Evolutionary conservation across 148 eudicot genomes (phyloP), one percentile per base, ranked within the genome.

Genomic region (Talinum fruticosum): DNA sequence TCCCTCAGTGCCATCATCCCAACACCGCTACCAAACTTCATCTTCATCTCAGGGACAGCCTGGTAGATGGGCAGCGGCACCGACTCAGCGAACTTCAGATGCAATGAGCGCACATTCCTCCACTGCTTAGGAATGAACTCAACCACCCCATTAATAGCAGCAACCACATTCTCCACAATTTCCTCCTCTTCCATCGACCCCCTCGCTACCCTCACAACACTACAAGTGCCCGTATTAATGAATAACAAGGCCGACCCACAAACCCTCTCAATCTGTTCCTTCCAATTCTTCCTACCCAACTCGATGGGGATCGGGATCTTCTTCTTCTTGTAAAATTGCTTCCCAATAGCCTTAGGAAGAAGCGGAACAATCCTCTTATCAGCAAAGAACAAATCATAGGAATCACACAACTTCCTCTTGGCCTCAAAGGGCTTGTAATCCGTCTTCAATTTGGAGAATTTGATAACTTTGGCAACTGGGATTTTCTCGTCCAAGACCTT

Each of bases 61-160:
- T 96, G 97, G 79, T 93, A 93, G 61, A 96, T 32, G 0, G 97
- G 99, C 86, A 96, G 76, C 0, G 99, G 91, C 66, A 96, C 28
- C 2, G 97, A 93, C 71, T 91, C 97, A 4, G 86, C 64, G 24
- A 91, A 85, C 88, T 91, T 96, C 89, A 96, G 82, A 69, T 93
- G 91, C 47, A 93, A 79, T 18, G 91, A 85, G 82, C 99, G 82
- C 41, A 96, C 82, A 71, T 88, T 92, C 51, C 41, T 80, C 97
- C 93, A 91, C 54, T 87, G 89, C 80, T 80, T 91, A 2, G 93
- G 93, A 57, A 96, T 86, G 32, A 80, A 36, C 74, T 78, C 85
- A 28, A 82, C 87, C 23, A 84, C 83, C 75, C 97, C 97, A 3
- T 87, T 75, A 62, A 96, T 49, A 0, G 86, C 92, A 0, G 83